phyloP scores from a whole-genome alignment of 106 monocot species.

The Allium cepa region DNA sequence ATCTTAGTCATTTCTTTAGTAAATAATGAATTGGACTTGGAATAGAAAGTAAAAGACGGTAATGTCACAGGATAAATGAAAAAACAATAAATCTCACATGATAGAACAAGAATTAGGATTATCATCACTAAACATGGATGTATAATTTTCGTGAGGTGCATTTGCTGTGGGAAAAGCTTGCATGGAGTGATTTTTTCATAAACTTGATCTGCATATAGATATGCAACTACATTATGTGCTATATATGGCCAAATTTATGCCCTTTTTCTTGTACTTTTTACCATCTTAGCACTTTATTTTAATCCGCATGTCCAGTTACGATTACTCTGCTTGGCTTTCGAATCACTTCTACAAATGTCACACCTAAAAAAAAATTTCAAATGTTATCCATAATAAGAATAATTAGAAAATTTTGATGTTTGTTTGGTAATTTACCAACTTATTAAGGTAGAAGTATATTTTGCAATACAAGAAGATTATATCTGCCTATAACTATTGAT shows the following conservation, averaged over 20 bases:
- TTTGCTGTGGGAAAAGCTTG: slow-evolving; percentile 2
- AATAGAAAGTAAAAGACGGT: too few species aligned
- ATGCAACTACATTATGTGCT: slow-evolving; percentile 33
- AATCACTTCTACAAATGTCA: slow-evolving; percentile 38
- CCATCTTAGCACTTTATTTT: slow-evolving; percentile 35
- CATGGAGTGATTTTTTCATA: slow-evolving; percentile 54
- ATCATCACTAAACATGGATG: slow-evolving; percentile 48
- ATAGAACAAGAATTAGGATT: slow-evolving; percentile 48
- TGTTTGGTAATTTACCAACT: background rate
- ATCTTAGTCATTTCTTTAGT: too few species aligned
- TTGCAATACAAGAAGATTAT: too few species aligned
- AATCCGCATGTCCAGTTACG: slow-evolving; percentile 42
- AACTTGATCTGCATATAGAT: slow-evolving; percentile 37
- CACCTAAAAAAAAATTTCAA: slow-evolving; percentile 11
- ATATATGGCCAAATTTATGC: slow-evolving; percentile 61
- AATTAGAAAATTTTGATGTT: background rate
- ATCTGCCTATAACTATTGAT: too few species aligned
- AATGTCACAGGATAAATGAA: too few species aligned
- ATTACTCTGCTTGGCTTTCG: slow-evolving; percentile 45
- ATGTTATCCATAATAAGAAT: too few species aligned
- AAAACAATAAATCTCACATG: slow-evolving; percentile 18
- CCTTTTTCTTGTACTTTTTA: slow-evolving; percentile 43
- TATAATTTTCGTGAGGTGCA: slow-evolving; percentile 4
- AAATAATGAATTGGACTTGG: too few species aligned
- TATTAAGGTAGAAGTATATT: background rate